Conservation (phyloP, 176 grass and related monocot genomes). For the Elymus sibiricus region DNA sequence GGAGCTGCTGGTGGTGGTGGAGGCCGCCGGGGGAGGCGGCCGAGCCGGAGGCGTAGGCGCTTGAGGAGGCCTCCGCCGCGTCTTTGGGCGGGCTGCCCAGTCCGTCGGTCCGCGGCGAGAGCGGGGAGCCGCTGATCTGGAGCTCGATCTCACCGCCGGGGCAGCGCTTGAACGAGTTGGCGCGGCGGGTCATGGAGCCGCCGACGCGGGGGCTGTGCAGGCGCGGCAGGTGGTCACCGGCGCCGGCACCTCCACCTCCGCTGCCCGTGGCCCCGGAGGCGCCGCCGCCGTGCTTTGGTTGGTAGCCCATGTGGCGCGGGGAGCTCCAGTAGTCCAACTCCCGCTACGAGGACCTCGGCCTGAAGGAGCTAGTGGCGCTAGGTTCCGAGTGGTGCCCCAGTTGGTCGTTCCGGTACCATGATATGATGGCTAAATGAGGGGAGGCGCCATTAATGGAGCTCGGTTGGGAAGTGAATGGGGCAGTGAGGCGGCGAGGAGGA, state of each 20-base stretch:
- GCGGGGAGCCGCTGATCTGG: constrained; percentile 90
- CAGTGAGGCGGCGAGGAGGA: not conserved
- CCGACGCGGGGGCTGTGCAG: constrained; percentile 77
- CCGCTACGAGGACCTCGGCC: not conserved
- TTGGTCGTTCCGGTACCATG: not conserved
- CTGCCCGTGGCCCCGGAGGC: not conserved
- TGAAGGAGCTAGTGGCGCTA: not conserved
- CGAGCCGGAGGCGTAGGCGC: not conserved
- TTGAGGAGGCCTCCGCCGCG: not conserved
- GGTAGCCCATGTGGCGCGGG: constrained; percentile 60
- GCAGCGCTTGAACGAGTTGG: constrained; percentile 89
- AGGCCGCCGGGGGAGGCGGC: not conserved
- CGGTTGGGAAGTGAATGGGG: constrained; percentile 21
- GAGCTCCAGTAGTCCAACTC: not conserved
- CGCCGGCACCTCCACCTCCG: not conserved
- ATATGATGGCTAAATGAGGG: constrained; percentile 1
- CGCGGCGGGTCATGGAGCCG: constrained; percentile 84
- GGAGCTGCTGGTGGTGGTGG: constrained; percentile 44
- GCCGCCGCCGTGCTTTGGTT: constrained; percentile 47
- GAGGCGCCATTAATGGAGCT: constrained; percentile 70
- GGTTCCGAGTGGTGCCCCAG: not conserved
- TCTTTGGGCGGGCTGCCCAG: constrained; percentile 44
- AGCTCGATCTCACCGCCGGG: constrained; percentile 73
- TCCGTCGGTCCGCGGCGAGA: constrained; percentile 53
- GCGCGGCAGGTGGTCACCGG: constrained; percentile 19